Base-by-base conservation (phyloP, 805 yeast genomes). In the Clavispora vitiphila region DNA sequence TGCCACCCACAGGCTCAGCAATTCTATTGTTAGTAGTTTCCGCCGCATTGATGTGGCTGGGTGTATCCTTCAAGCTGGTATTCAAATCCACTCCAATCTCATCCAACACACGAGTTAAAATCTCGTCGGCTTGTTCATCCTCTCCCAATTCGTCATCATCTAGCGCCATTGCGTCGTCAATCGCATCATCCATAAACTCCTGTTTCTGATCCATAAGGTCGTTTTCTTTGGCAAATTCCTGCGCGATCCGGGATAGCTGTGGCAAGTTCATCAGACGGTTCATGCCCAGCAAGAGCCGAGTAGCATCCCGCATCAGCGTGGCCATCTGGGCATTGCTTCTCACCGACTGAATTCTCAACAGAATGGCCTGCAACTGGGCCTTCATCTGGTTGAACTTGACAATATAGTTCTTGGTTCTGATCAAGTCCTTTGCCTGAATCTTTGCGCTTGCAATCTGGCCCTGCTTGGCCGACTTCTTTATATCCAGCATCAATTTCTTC, bases 161-260 rank as follows among this genome's bases (percentile, higher is more conserved):
- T 55, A 83, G 88, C 40, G 84, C 96, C 93, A 93, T 88, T 15
- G 93, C 86, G 61, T 91, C 96, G 59, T 93, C 99, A 54, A 93
- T 83, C 15, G 96, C 95, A 60, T 93, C 99, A 60, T 93, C 99
- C 85, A 93, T 93, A 79, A 95, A 87, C 61, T 95, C 99, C 63
- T 95, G 98, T 57, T 96, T 83, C 67, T 93, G 99, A 62, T 91
- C 97, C 98, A 93, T 93, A 54, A 95, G 69, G 59, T 95, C 99
- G 63, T 86, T 87, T 57, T 91, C 96, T 55, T 79, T 81, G 56
- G 93, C 96, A 62, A 93, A 93, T 55, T 93, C 98, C 85, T 87
- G 90, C 2, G 97, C 88, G 16, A 93, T 93, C 47, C 83, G 77
- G 43, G 87, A 83, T 46, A 93, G 68, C 52, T 86, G 95, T 1